Conservation (phyloP, 208 protist genomes). For the Acanthamoeba lenticulata region DNA sequence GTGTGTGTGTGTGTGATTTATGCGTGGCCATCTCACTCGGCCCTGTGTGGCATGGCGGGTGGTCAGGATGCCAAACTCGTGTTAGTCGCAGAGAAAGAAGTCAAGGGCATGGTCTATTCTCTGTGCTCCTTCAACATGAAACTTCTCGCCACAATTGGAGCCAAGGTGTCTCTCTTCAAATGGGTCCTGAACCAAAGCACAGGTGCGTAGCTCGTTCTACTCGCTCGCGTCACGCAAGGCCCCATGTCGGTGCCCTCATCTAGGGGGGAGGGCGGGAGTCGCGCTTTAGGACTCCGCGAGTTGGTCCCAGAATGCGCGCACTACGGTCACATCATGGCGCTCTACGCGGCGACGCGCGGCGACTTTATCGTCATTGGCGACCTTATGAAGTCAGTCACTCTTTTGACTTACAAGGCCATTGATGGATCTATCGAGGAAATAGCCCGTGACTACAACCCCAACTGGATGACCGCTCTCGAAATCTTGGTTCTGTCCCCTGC, state of each 20-base stretch:
- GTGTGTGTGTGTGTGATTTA: too few relatives aligned
- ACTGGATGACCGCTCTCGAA: slow-evolving; percentile 84
- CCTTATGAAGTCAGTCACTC: slow-evolving; percentile 85
- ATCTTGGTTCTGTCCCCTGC: slow-evolving; percentile 55
- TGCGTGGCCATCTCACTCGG: too few relatives aligned
- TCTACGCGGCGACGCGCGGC: slow-evolving; percentile 73
- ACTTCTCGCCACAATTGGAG: slow-evolving; percentile 83
- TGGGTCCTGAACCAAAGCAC: background rate
- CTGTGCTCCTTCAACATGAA: slow-evolving; percentile 78
- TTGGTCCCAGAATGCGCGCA: slow-evolving; percentile 72
- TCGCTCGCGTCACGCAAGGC: background rate
- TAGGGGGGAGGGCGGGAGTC: too few relatives aligned
- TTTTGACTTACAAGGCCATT: slow-evolving; percentile 75
- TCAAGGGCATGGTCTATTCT: slow-evolving; percentile 77
- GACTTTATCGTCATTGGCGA: slow-evolving; percentile 90
- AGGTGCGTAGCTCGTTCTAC: background rate
- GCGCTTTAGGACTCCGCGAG: slow-evolving; percentile 45
- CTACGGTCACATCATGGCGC: slow-evolving; percentile 82
- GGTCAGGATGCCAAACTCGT: slow-evolving; percentile 54
- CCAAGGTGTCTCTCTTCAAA: slow-evolving; percentile 71
- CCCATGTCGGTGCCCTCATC: slow-evolving; percentile 35
- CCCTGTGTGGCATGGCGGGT: too few relatives aligned
- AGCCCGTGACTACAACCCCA: slow-evolving; percentile 81
- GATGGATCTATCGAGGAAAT: slow-evolving; percentile 79
- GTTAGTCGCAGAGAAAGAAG: slow-evolving; percentile 42